Percentiles rank a stretch among this genome's conserved stretches.
Evolutionary conservation across 208 protist genomes (phyloP).

Genomic region (Acanthamoeba royreba): DNA sequence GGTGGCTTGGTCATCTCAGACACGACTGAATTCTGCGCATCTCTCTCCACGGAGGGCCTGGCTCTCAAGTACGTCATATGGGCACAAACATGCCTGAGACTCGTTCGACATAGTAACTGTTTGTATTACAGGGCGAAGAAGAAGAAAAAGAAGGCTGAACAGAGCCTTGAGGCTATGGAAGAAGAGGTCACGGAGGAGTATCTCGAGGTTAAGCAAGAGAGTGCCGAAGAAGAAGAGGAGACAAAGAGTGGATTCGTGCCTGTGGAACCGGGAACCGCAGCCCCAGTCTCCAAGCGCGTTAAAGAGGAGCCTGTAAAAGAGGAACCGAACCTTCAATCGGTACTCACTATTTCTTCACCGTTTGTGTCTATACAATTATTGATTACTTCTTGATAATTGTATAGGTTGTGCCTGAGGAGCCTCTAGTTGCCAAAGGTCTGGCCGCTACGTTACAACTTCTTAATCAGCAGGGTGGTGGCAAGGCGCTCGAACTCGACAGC

Average conservation of each 20-base stretch:
- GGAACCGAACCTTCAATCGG: too few species aligned
- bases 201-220: background rate
- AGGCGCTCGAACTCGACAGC: constrained; percentile 19
- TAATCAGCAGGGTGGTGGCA: background rate
- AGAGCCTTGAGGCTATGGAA: background rate
- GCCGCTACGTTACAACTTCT: constrained; percentile 4
- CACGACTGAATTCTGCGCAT: background rate
- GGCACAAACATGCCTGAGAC: background rate
- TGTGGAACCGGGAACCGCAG: background rate
- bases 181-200: background rate
- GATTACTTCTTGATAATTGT: background rate
- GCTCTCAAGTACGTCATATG: background rate
- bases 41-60: background rate
- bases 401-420: constrained; percentile 19
- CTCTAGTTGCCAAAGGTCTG: background rate
- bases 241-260: background rate
- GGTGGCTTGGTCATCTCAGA: background rate
- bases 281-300: too few species aligned
- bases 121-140: background rate
- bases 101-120: background rate
- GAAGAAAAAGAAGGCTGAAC: background rate
- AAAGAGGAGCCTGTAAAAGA: too few species aligned
- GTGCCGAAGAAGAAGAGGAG: background rate
- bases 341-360: background rate
- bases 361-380: background rate